Base-by-base conservation (phyloP, 73 alveolate genomes). In the Stentor roeselii region DNA sequence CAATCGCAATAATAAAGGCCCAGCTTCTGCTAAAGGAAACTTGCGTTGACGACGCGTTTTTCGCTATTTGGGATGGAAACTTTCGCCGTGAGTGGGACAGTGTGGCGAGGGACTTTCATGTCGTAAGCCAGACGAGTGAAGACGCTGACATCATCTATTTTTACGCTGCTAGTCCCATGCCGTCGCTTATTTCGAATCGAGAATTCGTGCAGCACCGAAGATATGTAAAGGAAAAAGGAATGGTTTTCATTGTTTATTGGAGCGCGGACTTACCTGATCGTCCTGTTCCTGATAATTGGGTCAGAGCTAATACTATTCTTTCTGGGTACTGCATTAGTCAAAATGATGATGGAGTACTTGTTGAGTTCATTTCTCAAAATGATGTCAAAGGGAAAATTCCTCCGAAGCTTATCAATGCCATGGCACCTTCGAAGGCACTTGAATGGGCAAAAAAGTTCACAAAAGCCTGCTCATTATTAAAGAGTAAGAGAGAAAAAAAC, bases 311-410 rank as follows among this genome's bases (percentile, higher is more conserved):
- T 31, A 58, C 74, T 58, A 58, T 58, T 2, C 15, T 58, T 31
- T 58, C 74, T 21, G 74, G 74, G 27, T 21, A 58, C 27, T 21
- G 15, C 74, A 58, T 58, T 21, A 2, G 2, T n/a, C 15, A 2
- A 58, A 31, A 31, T 21, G 74, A 58, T 0, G 27, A 58, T 58
- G 27, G 35, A 58, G 74, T 58, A 21, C 35, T 58, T 21, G 27
- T 58, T n/a, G 74, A 58, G 35, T 58, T 58, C 74, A 58, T 58
- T 58, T 21, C 35, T 31, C 74, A 58, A 58, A 58, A 58, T 58
- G 74, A 58, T 58, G 74, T 58, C 74, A 58, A 58, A 58, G 74
- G 74, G 27, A 58, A 2, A n/a, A 58, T 58, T 58, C 74, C 74
- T n/a, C 74, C 74, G 27, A n/a, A 58, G 74, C 74, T 58, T n/a